Conservation (phyloP, 768 basidiomycete genomes). For the Cubamyces sp. region DNA sequence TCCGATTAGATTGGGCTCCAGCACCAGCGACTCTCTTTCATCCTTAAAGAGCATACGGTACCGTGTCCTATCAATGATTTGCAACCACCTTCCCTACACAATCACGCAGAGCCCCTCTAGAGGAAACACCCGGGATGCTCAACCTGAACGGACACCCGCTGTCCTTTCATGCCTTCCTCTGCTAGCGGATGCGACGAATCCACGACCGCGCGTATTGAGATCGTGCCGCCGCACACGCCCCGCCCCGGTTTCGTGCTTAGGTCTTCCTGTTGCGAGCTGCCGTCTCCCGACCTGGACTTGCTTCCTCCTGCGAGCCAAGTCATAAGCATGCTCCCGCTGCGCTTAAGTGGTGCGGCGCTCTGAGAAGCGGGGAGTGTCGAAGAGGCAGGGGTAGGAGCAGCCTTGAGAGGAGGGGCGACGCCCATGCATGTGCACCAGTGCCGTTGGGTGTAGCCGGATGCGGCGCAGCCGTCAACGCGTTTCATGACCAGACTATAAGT, state of each 20-base stretch:
- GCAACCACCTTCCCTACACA: no score
- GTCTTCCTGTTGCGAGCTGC: neutral
- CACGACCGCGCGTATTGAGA: constrained; percentile 18
- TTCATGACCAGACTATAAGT: neutral
- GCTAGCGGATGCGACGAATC: constrained; percentile 26
- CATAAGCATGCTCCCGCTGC: constrained; percentile 18
- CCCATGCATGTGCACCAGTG: constrained; percentile 11
- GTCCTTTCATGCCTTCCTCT: constrained; percentile 22
- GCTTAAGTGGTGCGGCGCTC: constrained; percentile 10
- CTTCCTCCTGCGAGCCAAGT: constrained; percentile 18
- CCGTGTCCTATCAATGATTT: neutral
- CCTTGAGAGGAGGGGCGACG: neutral
- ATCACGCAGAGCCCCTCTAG: no score
- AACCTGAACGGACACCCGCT: constrained; percentile 22
- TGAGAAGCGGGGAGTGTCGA: neutral
- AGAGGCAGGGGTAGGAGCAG: neutral
- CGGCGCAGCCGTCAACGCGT: neutral
- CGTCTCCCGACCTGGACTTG: neutral
- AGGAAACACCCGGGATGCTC: constrained; percentile 16
- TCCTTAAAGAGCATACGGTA: neutral
- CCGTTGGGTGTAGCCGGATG: neutral
- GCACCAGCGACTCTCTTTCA: no score
- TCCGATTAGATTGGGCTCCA: no score
- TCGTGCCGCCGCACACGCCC: constrained; percentile 23
- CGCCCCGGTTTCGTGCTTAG: neutral